Base-by-base conservation (phyloP, 2,329 filamentous ascomycete genomes). In the Fusarium sp. region DNA sequence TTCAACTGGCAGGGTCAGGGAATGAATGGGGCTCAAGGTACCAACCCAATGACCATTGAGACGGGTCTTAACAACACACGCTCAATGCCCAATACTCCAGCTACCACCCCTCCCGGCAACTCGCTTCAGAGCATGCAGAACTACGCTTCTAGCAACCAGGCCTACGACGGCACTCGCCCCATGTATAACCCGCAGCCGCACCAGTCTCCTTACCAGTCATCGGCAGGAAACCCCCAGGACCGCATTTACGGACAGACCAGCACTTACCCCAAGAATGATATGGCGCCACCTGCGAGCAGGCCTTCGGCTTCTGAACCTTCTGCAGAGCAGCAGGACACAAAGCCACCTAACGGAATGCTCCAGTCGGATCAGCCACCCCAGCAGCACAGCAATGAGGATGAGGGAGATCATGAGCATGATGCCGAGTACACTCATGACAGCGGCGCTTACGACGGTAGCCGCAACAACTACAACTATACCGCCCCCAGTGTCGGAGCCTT, bases 51-150 rank as follows among this genome's bases (percentile, higher is more conserved):
- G 83, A 92, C 94, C 32, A 94, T 97, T 78, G 95, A 97, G 78
- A 95, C 93, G 30, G 77, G 91, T 69, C 85, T 97, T 78, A 94
- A 89, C 85, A 95, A 93, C 83, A 87, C 93, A 70, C 92, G 94
- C 78, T 97, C 94, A 73, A 94, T 98, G 88, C 95, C 95, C 64
- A 94, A 93, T 11, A 97, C 94, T n/a, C 95, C 95, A 70, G 95
- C 95, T 30, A 96, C 94, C 7, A 97, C 96, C 0, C 95, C 96
- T 14, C 96, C 96, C 0, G 95, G 94, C 27, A 90, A 88, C 71
- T 88, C 89, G 32, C 88, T 97, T 72, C 93, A 95, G 77, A 92
- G 89, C 79, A 95, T 98, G 88, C 93, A 93, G 77, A 86, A 91
- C 5, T 98, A 98, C 82, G 92, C 92, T 61, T 85, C 88, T 73